These are phyloP conservation scores for Blattamonas nauphoetae DNA, from an alignment of 78 protist genomes.

Conservation along the genomic window DNA sequence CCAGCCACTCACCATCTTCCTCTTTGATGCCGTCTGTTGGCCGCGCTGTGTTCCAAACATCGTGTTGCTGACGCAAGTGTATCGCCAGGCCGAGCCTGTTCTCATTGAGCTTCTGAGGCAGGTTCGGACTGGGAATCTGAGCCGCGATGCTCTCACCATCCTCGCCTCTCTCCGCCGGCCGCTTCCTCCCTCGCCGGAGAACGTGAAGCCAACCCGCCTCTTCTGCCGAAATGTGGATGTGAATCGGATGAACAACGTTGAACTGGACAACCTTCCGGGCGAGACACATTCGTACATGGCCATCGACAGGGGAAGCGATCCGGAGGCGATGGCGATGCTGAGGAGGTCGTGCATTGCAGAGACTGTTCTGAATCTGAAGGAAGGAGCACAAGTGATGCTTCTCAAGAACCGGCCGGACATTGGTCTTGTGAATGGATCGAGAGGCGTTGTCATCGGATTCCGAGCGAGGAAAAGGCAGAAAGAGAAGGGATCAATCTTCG, in stretches of 20 bases:
- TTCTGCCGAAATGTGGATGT: neutral
- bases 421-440: constrained; percentile 53
- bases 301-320: neutral
- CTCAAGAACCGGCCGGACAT: neutral
- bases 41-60: neutral
- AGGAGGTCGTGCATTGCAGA: neutral
- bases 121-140: neutral
- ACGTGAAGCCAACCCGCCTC: neutral
- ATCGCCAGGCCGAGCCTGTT: constrained; percentile 3
- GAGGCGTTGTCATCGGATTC: constrained; percentile 46
- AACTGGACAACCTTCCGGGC: neutral
- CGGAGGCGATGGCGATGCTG: neutral
- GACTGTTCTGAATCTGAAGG: neutral
- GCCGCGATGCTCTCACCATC: neutral
- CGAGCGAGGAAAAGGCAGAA: neutral
- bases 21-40: constrained; percentile 12
- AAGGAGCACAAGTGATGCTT: constrained; percentile 13
- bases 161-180: neutral
- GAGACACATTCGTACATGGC: neutral
- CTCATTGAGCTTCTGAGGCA: neutral
- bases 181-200: neutral
- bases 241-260: neutral
- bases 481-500: too few relatives aligned
- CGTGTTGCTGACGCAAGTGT: neutral
- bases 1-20: neutral